These are phyloP conservation scores for Penicillium sp. DNA, from an alignment of 2,329 filamentous ascomycete genomes.

Conservation along the genomic window DNA sequence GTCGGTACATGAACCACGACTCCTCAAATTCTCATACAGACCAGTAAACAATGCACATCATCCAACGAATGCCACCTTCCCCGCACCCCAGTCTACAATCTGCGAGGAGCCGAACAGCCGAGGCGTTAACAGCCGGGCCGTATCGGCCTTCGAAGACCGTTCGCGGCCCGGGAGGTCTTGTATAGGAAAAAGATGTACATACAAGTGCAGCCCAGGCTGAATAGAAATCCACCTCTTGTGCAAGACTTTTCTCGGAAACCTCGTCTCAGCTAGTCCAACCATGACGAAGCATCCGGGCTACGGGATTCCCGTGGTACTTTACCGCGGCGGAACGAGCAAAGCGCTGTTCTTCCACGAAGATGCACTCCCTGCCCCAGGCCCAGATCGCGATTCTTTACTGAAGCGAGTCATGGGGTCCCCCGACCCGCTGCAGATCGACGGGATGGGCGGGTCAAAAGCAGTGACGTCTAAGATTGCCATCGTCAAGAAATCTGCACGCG, in stretches of 20 bases:
- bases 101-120: background rate
- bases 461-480: conserved; percentile 9
- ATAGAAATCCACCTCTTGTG: no score
- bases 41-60: no score
- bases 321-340: conserved; percentile 62
- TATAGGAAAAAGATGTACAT: background rate
- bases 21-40: no score
- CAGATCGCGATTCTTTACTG: conserved; percentile 10
- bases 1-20: no score
- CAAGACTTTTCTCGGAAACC: no score
- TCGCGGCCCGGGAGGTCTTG: conserved; percentile 20
- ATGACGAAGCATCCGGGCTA: no score
- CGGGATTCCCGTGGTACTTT: conserved; percentile 38
- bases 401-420: conserved; percentile 16
- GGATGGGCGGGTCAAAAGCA: conserved; percentile 7
- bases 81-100: background rate
- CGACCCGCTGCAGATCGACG: conserved; percentile 8
- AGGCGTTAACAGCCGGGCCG: background rate
- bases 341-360: conserved; percentile 54
- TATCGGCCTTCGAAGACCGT: background rate
- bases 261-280: no score
- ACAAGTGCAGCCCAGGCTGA: no score
- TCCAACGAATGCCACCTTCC: no score
- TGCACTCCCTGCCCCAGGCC: conserved; percentile 42
- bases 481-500: conserved; percentile 18